Evolutionary conservation across 331 rosid species (phyloP).

Genomic region (Spiraea crenata): DNA sequence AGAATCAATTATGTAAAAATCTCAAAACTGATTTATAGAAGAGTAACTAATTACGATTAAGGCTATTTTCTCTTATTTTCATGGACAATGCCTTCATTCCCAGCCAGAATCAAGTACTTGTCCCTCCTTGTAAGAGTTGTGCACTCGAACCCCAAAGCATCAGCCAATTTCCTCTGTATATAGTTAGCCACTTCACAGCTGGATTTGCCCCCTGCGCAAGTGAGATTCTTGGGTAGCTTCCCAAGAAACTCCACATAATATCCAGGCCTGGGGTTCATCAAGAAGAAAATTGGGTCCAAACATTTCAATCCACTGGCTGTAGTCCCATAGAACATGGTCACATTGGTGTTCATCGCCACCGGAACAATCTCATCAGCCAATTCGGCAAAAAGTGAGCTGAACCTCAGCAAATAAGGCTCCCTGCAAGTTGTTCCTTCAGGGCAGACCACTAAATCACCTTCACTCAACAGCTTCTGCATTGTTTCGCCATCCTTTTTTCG

Average conservation of each 20-base stretch:
- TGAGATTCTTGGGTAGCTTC: constrained; percentile 49
- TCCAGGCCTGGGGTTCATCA: constrained; percentile 85
- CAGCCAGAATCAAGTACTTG: constrained; percentile 94
- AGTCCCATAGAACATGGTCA: constrained; percentile 92
- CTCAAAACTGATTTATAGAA: neutral
- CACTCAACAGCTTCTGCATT: constrained; percentile 48
- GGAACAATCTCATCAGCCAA: constrained; percentile 82
- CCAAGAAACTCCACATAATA: constrained; percentile 59
- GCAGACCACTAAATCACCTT: constrained; percentile 92
- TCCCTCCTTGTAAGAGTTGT: constrained; percentile 76
- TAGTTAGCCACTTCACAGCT: constrained; percentile 82
- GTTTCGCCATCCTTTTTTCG: constrained; percentile 62
- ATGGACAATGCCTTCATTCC: constrained; percentile 75
- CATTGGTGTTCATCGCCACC: constrained; percentile 65
- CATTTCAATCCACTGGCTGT: constrained; percentile 91
- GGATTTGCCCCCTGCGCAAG: constrained; percentile 65
- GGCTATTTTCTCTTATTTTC: constrained; percentile 26
- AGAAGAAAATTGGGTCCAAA: constrained; percentile 76
- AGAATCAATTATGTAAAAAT: neutral
- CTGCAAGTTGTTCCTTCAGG: constrained; percentile 99
- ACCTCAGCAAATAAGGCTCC: constrained; percentile 83
- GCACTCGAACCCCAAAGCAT: constrained; percentile 82
- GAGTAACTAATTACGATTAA: neutral
- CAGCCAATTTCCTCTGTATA: constrained; percentile 59
- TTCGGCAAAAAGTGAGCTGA: constrained; percentile 90